phyloP scores from a whole-genome alignment of 202 grass and related monocot species.

The Carex arenaria region DNA sequence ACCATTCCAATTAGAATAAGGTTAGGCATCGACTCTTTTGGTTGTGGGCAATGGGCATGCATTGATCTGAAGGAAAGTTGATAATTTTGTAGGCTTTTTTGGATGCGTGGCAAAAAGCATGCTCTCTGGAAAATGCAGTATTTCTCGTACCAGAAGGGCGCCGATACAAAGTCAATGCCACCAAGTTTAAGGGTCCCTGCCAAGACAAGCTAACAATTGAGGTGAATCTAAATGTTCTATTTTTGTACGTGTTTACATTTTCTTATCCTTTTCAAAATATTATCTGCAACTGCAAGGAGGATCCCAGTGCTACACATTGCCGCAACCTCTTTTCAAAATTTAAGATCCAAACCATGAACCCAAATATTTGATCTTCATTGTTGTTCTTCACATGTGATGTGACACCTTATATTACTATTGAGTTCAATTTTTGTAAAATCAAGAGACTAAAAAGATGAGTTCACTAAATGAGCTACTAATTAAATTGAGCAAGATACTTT shows the following conservation, averaged over 20 bases:
- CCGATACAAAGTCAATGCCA: constrained; percentile 59
- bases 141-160: constrained; percentile 54
- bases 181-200: constrained; percentile 64
- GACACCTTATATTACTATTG: no score
- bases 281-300: background rate
- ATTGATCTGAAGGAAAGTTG: background rate
- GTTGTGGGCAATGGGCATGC: no score
- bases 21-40: background rate
- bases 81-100: constrained; percentile 52
- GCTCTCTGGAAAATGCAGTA: constrained; percentile 61
- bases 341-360: background rate
- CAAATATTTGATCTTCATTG: background rate
- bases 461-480: no score
- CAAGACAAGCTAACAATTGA: constrained; percentile 48
- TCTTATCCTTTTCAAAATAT: background rate
- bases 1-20: background rate
- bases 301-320: background rate
- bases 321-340: background rate
- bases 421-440: no score
- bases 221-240: constrained; percentile 27
- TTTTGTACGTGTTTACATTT: background rate
- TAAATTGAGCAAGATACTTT: no score
- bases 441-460: background rate
- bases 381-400: no score
- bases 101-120: constrained; percentile 61